These are phyloP conservation scores for Apophysomyces sp. DNA, from an alignment of 371 early-diverging fungal genomes.

Conservation along the genomic window DNA sequence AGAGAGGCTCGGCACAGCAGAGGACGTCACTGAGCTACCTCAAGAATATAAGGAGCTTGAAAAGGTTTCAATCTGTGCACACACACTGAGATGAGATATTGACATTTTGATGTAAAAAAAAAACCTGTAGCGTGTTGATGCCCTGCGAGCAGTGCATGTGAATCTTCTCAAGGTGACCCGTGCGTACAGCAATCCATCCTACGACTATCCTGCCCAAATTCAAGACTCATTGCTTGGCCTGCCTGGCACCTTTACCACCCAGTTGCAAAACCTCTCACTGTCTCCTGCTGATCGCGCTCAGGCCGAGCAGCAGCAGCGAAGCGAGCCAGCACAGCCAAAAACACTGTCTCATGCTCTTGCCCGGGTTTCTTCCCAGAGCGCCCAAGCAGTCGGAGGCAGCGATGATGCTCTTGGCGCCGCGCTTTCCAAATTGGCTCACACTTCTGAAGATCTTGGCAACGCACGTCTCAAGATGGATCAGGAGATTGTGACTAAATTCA, in stretches of 20 bases:
- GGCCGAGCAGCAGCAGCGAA: conserved; percentile 20
- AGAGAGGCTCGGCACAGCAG: conserved; percentile 82
- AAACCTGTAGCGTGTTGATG: conserved; percentile 58
- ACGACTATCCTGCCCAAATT: conserved; percentile 78
- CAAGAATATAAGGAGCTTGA: conserved; percentile 86
- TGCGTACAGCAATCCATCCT: conserved; percentile 68
- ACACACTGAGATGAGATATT: background rate
- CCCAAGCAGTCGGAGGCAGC: conserved; percentile 60
- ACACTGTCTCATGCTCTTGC: conserved; percentile 76
- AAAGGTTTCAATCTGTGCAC: conserved; percentile 45
- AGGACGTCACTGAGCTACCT: conserved; percentile 88
- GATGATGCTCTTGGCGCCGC: conserved; percentile 84
- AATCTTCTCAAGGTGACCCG: conserved; percentile 74
- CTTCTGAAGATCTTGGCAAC: conserved; percentile 83
- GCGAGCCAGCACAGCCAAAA: conserved; percentile 42
- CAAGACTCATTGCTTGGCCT: conserved; percentile 72
- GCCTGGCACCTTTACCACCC: conserved; percentile 59
- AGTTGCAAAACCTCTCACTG: conserved; percentile 62
- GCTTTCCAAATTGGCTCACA: conserved; percentile 77
- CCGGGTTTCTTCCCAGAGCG: conserved; percentile 63
- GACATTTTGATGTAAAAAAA: too few relatives aligned
- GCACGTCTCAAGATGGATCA: conserved; percentile 74
- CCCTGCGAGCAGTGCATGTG: conserved; percentile 63
- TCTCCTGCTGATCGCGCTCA: conserved; percentile 51
- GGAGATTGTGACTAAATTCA: conserved; percentile 69